A percentile compares a stretch with the other conserved stretches of the same genome.
phyloP scores from a whole-genome alignment of 495 filamentous ascomycete species.

The Bacidia rubella region DNA sequence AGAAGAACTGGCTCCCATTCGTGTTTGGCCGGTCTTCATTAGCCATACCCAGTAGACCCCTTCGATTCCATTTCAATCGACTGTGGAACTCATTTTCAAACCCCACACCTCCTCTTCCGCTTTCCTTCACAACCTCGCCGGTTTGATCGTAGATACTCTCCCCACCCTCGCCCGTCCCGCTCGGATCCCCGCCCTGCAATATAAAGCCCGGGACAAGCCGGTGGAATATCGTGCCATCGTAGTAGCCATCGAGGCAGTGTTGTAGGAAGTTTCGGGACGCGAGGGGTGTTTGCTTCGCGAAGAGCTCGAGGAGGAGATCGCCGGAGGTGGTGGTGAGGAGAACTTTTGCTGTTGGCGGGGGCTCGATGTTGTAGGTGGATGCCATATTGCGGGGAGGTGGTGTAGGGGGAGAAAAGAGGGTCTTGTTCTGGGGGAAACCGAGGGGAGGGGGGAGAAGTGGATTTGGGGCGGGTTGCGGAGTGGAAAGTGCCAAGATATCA shows the following conservation, averaged over 20 bases:
- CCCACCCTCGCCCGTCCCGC: constrained; percentile 81
- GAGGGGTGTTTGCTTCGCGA: constrained; percentile 83
- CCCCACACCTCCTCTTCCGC: too few relatives aligned
- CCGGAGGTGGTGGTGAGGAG: constrained; percentile 80
- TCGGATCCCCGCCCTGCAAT: constrained; percentile 87
- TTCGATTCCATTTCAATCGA: constrained; percentile 80
- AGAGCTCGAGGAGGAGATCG: constrained; percentile 79
- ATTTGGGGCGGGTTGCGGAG: too few relatives aligned
- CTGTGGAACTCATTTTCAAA: constrained; percentile 87
- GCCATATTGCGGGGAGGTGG: constrained; percentile 3
- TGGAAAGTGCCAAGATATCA: too few relatives aligned
- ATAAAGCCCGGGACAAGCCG: constrained; percentile 85
- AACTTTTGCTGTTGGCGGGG: constrained; percentile 78
- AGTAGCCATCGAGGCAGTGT: constrained; percentile 87
- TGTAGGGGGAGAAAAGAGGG: neutral
- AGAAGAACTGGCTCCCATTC: constrained; percentile 82
- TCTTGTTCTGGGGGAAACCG: too few relatives aligned
- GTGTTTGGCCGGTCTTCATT: constrained; percentile 56
- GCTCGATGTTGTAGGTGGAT: constrained; percentile 83
- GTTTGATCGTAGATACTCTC: constrained; percentile 84
- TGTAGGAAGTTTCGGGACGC: constrained; percentile 94
- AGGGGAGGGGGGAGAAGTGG: too few relatives aligned
- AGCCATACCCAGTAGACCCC: constrained; percentile 84
- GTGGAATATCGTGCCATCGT: constrained; percentile 83
- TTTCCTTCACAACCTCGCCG: too few relatives aligned